Evolutionary conservation across 1,284 basidiomycete genomes (phyloP), one percentile per base, ranked within the genome.

Genomic region (Irpex rosettiformis): DNA sequence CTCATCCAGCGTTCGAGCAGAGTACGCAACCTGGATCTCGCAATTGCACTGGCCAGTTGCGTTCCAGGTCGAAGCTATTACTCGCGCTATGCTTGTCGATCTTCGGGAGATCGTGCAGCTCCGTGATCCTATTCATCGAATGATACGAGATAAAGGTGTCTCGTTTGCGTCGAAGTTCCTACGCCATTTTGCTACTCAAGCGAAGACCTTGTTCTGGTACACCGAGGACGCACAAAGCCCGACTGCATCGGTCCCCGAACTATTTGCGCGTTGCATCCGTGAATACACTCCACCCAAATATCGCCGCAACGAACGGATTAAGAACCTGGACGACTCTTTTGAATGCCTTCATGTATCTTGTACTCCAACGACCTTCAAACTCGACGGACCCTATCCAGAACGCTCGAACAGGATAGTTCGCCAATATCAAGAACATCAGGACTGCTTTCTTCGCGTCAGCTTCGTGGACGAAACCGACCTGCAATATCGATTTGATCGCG

Each of bases 371-470:
- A 75, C 77, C 0, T 77, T 83, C 61, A 66, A 70, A 48, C 73
- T 88, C 25, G 79, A 81, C 45, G 89, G 89, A 0, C 87, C 87
- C 2, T 79, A 79, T 61, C 78, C 77, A 1, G 86, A 89, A 62
- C 80, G 83, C 24, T 85, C 84, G 0, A 91, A 90, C 64, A 74
- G 86, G 10, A 79, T 90, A 25, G 78, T 87, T 55, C 77, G 84
- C 18, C 67, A 65, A n/a, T 85, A 81, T 62, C 67, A 71, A 0
- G 67, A 75, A 30, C 67, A 83, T 57, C 79, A 82, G 40, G 76
- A 81, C 52, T 76, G 72, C 30, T 90, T 90, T 67, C 64, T 91
- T 6, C 83, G 87, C 10, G 86, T 90, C 52, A 78, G 75, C 55
- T 88, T 88, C 67, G 72, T 75, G 21, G 85, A 88, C 48, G 86